A percentile compares a stretch with the other conserved stretches of the same genome.
phyloP scores from a whole-genome alignment of 768 basidiomycete genomes.

The Leccinellum rugosiceps region DNA sequence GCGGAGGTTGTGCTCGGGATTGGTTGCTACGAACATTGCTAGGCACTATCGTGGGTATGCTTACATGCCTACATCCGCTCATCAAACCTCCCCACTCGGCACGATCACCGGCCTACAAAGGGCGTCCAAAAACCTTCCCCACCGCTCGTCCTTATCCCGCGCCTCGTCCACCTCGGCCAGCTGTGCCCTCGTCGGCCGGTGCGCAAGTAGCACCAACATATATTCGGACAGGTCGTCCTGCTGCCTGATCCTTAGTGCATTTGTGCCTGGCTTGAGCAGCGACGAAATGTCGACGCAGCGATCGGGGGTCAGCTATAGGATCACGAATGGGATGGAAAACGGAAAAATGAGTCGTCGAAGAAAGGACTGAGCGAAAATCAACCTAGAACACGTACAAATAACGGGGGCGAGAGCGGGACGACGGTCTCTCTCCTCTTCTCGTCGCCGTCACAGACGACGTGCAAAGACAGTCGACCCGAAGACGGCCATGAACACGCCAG shows the following conservation, averaged over 20 bases:
- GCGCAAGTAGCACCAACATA: constrained; percentile 45
- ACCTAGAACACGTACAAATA: constrained; percentile 33
- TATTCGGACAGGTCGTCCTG: constrained; percentile 42
- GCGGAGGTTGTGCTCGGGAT: too few species aligned
- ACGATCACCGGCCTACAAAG: constrained; percentile 11
- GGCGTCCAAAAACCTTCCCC: constrained; percentile 16
- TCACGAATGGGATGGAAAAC: neutral
- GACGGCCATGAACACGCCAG: constrained; percentile 45
- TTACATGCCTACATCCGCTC: too few species aligned
- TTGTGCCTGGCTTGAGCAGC: constrained; percentile 39
- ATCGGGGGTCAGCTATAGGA: constrained; percentile 42
- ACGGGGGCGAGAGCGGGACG: constrained; percentile 28
- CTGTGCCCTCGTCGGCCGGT: constrained; percentile 48
- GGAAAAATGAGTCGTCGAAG: neutral
- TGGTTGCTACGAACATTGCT: too few species aligned
- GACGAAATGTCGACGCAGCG: constrained; percentile 51
- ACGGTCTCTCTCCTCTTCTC: constrained; percentile 2
- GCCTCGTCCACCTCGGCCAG: constrained; percentile 26
- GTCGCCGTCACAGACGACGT: neutral
- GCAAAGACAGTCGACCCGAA: constrained; percentile 20
- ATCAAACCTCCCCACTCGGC: neutral
- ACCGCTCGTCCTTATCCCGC: constrained; percentile 14
- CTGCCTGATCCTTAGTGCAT: constrained; percentile 44
- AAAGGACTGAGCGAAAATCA: neutral
- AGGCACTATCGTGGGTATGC: too few species aligned